phyloP scores from a whole-genome alignment of 2,329 filamentous ascomycete genomes.

The Pseudocercospora musae region DNA sequence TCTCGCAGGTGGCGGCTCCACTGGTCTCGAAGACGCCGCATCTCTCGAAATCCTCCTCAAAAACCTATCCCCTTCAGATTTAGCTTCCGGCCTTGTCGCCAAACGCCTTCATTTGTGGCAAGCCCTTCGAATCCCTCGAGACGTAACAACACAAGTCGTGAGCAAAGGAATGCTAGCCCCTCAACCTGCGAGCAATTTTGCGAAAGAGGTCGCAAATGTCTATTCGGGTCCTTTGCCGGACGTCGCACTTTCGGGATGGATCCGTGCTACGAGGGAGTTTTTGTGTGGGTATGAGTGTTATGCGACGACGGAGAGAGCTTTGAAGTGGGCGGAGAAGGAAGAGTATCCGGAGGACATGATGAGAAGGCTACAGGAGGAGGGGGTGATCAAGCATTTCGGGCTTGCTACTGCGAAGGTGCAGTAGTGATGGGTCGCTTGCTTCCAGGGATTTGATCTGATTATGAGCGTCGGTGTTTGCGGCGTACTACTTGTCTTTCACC shows the following conservation, averaged over 20 bases:
- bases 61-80: background rate
- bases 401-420: background rate
- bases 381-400: constrained; percentile 9
- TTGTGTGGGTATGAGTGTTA: constrained; percentile 9
- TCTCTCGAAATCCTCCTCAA: constrained; percentile 7
- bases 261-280: constrained; percentile 5
- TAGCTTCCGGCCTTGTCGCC: background rate
- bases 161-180: constrained; percentile 5
- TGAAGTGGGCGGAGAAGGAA: constrained; percentile 9
- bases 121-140: constrained; percentile 8
- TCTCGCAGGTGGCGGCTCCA: constrained; percentile 3
- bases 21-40: constrained; percentile 9
- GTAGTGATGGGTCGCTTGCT: background rate
- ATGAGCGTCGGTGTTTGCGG: constrained; percentile 1
- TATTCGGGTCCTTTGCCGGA: constrained; percentile 8
- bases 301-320: constrained; percentile 2
- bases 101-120: constrained; percentile 7
- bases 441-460: background rate
- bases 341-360: constrained; percentile 8
- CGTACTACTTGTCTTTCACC: background rate
- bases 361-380: constrained; percentile 3
- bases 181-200: constrained; percentile 5
- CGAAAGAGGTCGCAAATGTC: constrained; percentile 2
- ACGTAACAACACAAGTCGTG: constrained; percentile 11
- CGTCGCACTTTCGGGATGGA: background rate